These are phyloP conservation scores for Hondaea fermentalgiana DNA, from an alignment of 108 stramenopile genomes.

Conservation along the genomic window DNA sequence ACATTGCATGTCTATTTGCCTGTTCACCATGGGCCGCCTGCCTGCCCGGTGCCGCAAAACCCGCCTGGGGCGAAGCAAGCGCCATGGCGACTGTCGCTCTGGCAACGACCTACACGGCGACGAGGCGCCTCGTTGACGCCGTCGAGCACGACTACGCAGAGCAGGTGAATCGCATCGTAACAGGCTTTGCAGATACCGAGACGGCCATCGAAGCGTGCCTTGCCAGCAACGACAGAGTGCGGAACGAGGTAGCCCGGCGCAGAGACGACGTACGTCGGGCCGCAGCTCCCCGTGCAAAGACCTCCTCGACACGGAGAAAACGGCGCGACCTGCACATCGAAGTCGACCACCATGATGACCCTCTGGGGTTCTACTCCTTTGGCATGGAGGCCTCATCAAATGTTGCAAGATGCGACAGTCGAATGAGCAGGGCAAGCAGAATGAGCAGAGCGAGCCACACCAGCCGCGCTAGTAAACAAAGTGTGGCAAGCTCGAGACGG, in stretches of 20 bases:
- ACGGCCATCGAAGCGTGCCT: background rate
- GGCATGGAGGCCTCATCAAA: background rate
- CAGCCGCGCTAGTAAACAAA: background rate
- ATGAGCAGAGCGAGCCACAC: background rate
- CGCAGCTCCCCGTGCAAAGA: background rate
- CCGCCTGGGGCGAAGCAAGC: too few species aligned
- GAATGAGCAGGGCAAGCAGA: background rate
- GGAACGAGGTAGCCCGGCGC: background rate
- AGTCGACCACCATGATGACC: background rate
- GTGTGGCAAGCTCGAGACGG: background rate
- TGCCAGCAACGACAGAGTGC: background rate
- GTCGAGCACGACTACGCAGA: background rate
- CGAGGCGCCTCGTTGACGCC: background rate
- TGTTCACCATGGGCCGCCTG: too few species aligned
- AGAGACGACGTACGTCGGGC: background rate
- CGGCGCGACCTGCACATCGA: background rate
- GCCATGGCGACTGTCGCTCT: too few species aligned
- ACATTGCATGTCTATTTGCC: too few species aligned
- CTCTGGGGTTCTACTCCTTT: background rate
- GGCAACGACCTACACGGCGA: too few species aligned
- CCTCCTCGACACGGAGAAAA: background rate
- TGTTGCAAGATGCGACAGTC: background rate
- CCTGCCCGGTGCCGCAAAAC: too few species aligned
- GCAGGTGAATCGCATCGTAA: background rate
- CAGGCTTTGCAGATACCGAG: background rate